Percentiles rank a stretch among this genome's conserved stretches.
These are phyloP conservation scores for Haplographium delicatum DNA, from an alignment of 495 filamentous ascomycete genomes.

Conservation along the genomic window DNA sequence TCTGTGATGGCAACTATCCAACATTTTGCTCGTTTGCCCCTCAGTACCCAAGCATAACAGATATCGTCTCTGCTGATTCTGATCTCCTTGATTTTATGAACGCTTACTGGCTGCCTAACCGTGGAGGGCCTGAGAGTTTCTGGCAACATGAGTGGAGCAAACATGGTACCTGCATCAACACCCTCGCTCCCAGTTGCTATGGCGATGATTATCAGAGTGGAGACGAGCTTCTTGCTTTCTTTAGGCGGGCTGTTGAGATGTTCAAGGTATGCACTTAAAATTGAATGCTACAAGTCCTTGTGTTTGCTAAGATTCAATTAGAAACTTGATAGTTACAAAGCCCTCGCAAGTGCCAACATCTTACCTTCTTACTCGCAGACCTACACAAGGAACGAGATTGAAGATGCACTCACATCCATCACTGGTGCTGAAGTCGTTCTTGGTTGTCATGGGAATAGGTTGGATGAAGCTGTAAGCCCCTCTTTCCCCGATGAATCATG, in stretches of 20 bases:
- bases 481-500: background rate
- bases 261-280: constrained; percentile 14
- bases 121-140: constrained; percentile 58
- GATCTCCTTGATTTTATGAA: constrained; percentile 69
- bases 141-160: constrained; percentile 91
- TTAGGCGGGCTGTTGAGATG: constrained; percentile 45
- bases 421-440: constrained; percentile 66
- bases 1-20: constrained; percentile 77
- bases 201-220: constrained; percentile 48
- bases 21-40: constrained; percentile 65
- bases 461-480: constrained; percentile 56
- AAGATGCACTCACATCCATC: constrained; percentile 53
- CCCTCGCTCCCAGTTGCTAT: constrained; percentile 71
- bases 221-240: constrained; percentile 60
- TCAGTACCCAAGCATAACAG: constrained; percentile 64
- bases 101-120: constrained; percentile 63
- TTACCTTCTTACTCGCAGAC: constrained; percentile 52
- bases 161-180: constrained; percentile 72
- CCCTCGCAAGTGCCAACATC: constrained; percentile 58
- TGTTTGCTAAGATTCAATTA: constrained; percentile 36
- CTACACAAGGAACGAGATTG: constrained; percentile 60
- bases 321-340: constrained; percentile 46
- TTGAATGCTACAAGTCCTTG: no score
- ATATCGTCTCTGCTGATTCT: constrained; percentile 57
- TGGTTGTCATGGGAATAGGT: constrained; percentile 49